A percentile compares a stretch with the other conserved stretches of the same genome.
phyloP scores from a whole-genome alignment of 805 yeast species.

The Wickerhamiella lipophila region DNA sequence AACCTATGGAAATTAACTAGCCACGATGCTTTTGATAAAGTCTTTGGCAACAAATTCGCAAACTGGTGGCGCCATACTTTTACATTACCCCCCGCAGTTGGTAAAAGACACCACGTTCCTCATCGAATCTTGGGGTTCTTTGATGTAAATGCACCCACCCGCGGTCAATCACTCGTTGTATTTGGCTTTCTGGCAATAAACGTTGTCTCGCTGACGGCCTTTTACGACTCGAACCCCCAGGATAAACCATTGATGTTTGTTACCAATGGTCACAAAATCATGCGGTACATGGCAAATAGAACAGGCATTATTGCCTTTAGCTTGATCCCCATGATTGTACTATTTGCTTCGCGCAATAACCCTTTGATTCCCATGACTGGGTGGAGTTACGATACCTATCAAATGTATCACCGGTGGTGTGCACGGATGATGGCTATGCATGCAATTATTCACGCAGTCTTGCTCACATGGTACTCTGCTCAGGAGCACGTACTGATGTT shows the following conservation, averaged over 20 bases:
- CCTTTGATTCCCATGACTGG: constrained; percentile 52
- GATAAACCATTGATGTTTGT: constrained; percentile 23
- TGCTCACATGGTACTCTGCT: constrained; percentile 23
- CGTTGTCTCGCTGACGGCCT: constrained; percentile 19
- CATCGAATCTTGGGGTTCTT: constrained; percentile 15
- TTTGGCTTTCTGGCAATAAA: constrained; percentile 27
- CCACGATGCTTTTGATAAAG: constrained; percentile 24
- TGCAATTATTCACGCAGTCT: constrained; percentile 36
- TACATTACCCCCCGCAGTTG: constrained; percentile 27
- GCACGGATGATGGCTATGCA: constrained; percentile 35
- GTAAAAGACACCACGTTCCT: constrained; percentile 25
- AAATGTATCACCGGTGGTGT: constrained; percentile 46
- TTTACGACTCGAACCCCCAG: constrained; percentile 17
- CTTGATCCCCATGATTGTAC: constrained; percentile 39
- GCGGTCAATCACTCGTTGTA: constrained; percentile 33
- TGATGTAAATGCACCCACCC: constrained; percentile 29
- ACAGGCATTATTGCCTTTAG: constrained; percentile 38
- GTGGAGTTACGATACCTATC: constrained; percentile 47
- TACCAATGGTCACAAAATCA: constrained; percentile 30
- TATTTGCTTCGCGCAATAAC: constrained; percentile 61
- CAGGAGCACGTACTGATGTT: constrained; percentile 19
- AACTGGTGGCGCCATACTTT: constrained; percentile 22
- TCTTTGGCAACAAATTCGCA: constrained; percentile 21
- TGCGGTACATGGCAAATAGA: constrained; percentile 31
- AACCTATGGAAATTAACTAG: constrained; percentile 19